phyloP scores from a whole-genome alignment of 2,329 filamentous ascomycete genomes.

The Xylariales sp. region DNA sequence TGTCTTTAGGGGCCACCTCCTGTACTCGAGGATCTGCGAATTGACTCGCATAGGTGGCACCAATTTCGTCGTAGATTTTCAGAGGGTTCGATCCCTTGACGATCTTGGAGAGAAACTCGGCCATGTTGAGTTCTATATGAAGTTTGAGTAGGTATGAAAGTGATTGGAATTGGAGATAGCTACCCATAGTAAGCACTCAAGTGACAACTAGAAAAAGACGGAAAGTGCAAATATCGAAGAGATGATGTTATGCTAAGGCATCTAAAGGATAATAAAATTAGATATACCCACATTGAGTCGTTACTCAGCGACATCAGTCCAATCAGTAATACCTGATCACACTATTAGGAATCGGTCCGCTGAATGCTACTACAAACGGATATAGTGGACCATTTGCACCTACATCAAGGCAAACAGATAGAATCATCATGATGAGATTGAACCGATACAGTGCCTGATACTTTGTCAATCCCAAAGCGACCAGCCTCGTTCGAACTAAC shows the following conservation, averaged over 20 bases:
- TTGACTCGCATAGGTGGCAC: too few relatives aligned
- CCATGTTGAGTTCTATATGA: constrained; percentile 51
- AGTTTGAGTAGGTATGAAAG: constrained; percentile 49
- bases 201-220: too few relatives aligned
- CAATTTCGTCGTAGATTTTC: too few relatives aligned
- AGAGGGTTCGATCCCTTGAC: too few relatives aligned
- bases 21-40: too few relatives aligned
- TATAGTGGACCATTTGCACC: too few relatives aligned
- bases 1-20: too few relatives aligned
- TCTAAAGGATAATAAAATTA: neutral
- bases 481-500: constrained; percentile 37
- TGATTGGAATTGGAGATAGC: constrained; percentile 46
- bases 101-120: constrained; percentile 38
- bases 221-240: too few relatives aligned
- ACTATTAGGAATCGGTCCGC: neutral
- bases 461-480: constrained; percentile 42
- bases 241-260: too few relatives aligned
- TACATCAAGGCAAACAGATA: constrained; percentile 39
- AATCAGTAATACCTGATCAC: constrained; percentile 18
- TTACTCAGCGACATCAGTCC: constrained; percentile 33
- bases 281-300: neutral
- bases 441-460: constrained; percentile 42
- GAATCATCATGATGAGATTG: constrained; percentile 38
- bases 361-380: neutral
- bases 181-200: too few relatives aligned